Evolutionary conservation across 2,329 filamentous ascomycete genomes (phyloP), one percentile per base, ranked within the genome.

Genomic region (Clarireedia sp.): DNA sequence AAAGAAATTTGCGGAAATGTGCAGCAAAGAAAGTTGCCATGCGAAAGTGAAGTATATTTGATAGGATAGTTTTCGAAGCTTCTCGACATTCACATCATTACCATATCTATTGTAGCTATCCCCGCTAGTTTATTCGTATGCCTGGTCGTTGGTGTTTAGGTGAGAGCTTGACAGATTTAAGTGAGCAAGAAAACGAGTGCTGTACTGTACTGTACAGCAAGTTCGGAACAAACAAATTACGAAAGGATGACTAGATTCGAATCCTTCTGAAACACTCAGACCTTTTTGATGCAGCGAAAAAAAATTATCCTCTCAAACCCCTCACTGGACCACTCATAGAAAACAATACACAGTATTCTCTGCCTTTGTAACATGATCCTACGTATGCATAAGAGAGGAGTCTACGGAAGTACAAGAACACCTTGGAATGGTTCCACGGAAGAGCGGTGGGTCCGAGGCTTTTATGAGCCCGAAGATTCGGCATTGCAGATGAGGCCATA

Each of bases 241-340:
- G 5, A 53, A 36, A 23, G 12, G 37, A 45, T 45, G 49, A 49
- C 41, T 49, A 17, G 45, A 54, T 48, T 19, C 24, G 44, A 41
- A 19, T 21, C 5, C 29, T 33, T 48, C 45, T 43, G 24, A 43
- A 37, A 40, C 36, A 51, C 55, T 56, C 60, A 48, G 41, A 51
- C 21, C 41, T 26, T 51, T 51, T 51, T 21, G 12, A 12, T 51
- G 38, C 26, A 36, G 17, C 49, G 19, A 19, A 51, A 51, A 51
- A n/a, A 33, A 33, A 33, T 33, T 10, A n/a, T 29, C 40, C 48
- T 50, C 40, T 29, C 37, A 9, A 3, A 24, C 48, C 48, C 36
- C 48, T 38, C 48, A 50, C 21, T 40, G 23, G 36, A 29, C n/a
- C 36, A 51, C 16, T 51, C 10, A 26, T n/a, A 2, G 29, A 12